Base-by-base conservation (phyloP, 2,329 filamentous ascomycete genomes). In the Penicillium sp. region DNA sequence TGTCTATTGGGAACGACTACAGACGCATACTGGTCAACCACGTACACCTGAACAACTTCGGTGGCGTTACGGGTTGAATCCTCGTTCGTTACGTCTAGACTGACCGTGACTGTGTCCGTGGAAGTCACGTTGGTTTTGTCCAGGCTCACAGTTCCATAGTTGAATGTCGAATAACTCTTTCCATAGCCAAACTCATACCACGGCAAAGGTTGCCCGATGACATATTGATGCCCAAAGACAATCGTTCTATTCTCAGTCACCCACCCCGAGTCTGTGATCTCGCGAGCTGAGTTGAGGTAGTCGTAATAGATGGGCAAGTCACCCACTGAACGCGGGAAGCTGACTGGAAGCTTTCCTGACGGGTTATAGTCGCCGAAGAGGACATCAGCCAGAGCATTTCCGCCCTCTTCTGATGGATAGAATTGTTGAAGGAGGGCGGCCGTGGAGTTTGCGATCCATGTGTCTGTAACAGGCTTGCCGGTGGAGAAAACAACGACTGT, bases 361-460 rank as follows among this genome's bases (percentile, higher is more conserved):
- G 86, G 86, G 68, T 86, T 88, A 52, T 82, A 79, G 55, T 83
- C 75, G 24, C 86, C 86, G 63, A 84, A 86, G 1, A 89, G 75
- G 28, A 89, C 76, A 60, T 88, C 84, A 0, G 86, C 86, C 1
- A 89, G 77, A 1, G 85, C 86, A 58, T 84, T 75, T 0, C 86
- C 86, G 23, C 85, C 86, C 72, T 89, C 77, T 64, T 89, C 86
- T 0, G 84, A 86, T 6, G 86, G 85, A 64, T 90, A 91, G 72
- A 90, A 90, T 69, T 90, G 87, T 66, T 90, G 87, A 0, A 90
- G 74, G 0, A 91, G 78, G 0, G 85, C 86, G 0, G 83, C 77
- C 0, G 87, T 85, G 24, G 79, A 78, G 30, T 81, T 77, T 0
- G 84, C 84, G 66, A 90, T 86, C 88, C 87, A 90, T 4, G 84